phyloP scores from a whole-genome alignment of 257 asterid genomes.

The Galeopsis tetrahit region DNA sequence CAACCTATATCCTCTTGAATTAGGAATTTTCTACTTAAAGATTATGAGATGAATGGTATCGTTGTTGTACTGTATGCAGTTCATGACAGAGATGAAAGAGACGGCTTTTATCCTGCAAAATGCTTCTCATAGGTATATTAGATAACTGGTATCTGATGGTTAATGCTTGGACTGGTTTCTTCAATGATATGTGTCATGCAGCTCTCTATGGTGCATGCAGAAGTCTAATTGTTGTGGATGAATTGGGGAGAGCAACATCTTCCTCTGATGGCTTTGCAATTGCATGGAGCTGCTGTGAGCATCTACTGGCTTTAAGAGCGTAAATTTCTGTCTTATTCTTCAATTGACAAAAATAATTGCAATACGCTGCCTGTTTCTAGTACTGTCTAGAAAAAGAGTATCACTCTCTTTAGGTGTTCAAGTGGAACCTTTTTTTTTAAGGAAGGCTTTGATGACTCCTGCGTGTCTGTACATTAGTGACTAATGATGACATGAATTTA shows the following conservation, averaged over 20 bases:
- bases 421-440: not conserved
- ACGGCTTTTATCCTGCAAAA: slow-evolving; percentile 94
- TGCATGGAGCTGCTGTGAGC: slow-evolving; percentile 98
- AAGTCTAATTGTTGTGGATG: slow-evolving; percentile 94
- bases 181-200: slow-evolving; percentile 27
- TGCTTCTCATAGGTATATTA: slow-evolving; percentile 69
- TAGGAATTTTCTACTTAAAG: slow-evolving; percentile 24
- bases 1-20: slow-evolving; percentile 24
- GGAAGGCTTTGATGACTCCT: slow-evolving; percentile 14
- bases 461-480: not conserved
- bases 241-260: slow-evolving; percentile 97
- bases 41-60: slow-evolving; percentile 24
- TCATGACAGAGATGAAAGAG: slow-evolving; percentile 99
- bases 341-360: slow-evolving; percentile 1
- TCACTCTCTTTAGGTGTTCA: not conserved
- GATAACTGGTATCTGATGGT: not conserved
- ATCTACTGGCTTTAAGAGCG: slow-evolving; percentile 84
- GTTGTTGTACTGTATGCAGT: slow-evolving; percentile 50
- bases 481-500: slow-evolving; percentile 7
- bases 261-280: slow-evolving; percentile 97
- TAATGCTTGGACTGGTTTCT: slow-evolving; percentile 29
- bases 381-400: not conserved
- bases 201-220: slow-evolving; percentile 52
- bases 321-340: slow-evolving; percentile 36
- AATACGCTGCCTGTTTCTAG: slow-evolving; percentile 2